These are phyloP conservation scores for Cordyceps farinosa DNA, from an alignment of 2,329 filamentous ascomycete genomes.

Conservation along the genomic window DNA sequence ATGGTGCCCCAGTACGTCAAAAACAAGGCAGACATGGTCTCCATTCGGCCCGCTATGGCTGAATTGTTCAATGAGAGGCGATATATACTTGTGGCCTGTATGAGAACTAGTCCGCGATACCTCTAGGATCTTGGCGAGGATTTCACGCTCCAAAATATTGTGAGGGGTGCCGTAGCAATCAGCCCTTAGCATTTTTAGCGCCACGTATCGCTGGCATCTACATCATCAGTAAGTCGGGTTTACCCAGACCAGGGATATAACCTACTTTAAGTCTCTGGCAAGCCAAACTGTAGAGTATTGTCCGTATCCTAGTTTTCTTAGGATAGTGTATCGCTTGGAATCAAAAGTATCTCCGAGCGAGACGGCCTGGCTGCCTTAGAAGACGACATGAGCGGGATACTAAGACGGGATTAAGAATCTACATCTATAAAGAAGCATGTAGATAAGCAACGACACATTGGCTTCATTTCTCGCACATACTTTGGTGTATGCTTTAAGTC, in stretches of 20 bases:
- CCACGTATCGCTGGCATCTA: conserved; percentile 21
- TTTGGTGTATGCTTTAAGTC: no score
- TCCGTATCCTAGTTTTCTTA: conserved; percentile 26
- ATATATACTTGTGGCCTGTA: conserved; percentile 2
- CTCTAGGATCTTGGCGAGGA: conserved; percentile 18
- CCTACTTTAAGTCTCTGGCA: conserved; percentile 18
- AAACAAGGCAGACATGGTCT: conserved; percentile 25
- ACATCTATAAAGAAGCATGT: no score
- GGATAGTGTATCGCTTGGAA: conserved; percentile 35
- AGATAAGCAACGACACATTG: no score
- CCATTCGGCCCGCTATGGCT: conserved; percentile 30
- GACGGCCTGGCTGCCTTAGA: neutral
- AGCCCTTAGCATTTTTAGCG: conserved; percentile 28
- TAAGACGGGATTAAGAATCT: no score
- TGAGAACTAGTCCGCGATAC: conserved; percentile 13
- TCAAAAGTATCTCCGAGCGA: conserved; percentile 9
- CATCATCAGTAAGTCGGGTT: neutral
- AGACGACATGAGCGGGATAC: no score
- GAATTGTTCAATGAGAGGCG: conserved; percentile 26
- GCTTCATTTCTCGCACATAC: no score
- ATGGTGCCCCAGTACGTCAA: conserved; percentile 1
- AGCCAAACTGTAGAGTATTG: conserved; percentile 26
- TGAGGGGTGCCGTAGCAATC: conserved; percentile 17
- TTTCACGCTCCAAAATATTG: conserved; percentile 23
- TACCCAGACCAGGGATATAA: no score